Evolutionary conservation across 2,329 filamentous ascomycete species (phyloP), one percentile per base, ranked within the genome.

Genomic region (Periconia sp.): DNA sequence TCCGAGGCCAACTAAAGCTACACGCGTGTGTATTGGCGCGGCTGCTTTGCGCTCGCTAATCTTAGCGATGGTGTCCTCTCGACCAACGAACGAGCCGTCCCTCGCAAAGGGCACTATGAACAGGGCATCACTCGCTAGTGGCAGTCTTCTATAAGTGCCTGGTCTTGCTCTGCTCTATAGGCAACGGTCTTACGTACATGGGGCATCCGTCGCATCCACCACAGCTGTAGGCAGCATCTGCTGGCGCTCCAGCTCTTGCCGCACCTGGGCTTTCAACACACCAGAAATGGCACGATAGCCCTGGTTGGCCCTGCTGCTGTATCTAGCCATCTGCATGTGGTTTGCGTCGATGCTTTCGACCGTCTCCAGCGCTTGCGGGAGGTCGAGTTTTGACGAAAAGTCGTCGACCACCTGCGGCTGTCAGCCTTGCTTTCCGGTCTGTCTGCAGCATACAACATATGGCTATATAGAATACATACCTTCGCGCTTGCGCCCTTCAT

Each of bases 291-390:
- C 56, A 38, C 54, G 58, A 45, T 73, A 72, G 26, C 52, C 56
- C 21, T 56, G 37, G 40, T 72, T 66, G 18, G 48, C 43, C 39
- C 46, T 60, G 33, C 49, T 48, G 6, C 21, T 54, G 41, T 61
- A 71, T 54, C 59, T 66, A 12, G 56, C 60, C 61, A 74, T 73
- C 36, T 72, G 54, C 46, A 60, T 70, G 43, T 74, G 71, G 38
- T 74, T 65, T n/a, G 69, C 65, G 46, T 73, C 64, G 24, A 74
- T 69, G 36, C 54, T 69, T 39, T 73, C 68, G 7, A 71, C 61
- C 2, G 58, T 70, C 48, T 73, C 71, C 13, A 67, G 37, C n/a
- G 32, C 22, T 36, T 26, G 42, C 19, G 64, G 58, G 12, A 72
- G 56, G 26, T 61, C 71, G 23, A 73, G 52, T 54, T 69, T 72